Evolutionary conservation across 805 yeast genomes (phyloP).

Genomic region (Monosporozyma servazzii): DNA sequence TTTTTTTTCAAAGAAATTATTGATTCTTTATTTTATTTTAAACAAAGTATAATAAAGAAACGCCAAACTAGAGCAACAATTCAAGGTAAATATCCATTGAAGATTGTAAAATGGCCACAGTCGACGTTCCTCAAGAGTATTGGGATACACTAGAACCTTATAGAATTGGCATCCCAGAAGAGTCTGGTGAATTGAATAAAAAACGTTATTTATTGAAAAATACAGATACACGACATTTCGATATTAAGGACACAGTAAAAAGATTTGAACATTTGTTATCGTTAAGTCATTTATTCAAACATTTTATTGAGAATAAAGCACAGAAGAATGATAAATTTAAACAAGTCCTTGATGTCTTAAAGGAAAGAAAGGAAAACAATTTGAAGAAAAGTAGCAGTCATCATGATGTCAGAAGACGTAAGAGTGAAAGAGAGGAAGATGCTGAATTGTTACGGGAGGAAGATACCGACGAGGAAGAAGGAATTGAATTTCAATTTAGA

Average conservation of each 20-base stretch:
- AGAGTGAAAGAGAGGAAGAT: constrained; percentile 72
- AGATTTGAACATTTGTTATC: constrained; percentile 60
- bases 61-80: neutral
- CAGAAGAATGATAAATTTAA: constrained; percentile 49
- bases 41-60: neutral
- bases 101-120: neutral
- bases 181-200: constrained; percentile 17
- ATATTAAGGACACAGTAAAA: constrained; percentile 51
- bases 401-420: constrained; percentile 41
- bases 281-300: constrained; percentile 55
- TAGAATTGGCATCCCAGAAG: constrained; percentile 5
- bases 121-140: constrained; percentile 15
- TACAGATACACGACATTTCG: constrained; percentile 30
- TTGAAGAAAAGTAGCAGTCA: constrained; percentile 4
- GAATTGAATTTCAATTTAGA: constrained; percentile 43
- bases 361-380: constrained; percentile 14
- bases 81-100: neutral
- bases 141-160: constrained; percentile 8
- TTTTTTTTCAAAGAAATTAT: neutral
- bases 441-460: constrained; percentile 54
- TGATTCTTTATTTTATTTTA: neutral
- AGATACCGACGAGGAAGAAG: constrained; percentile 18
- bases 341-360: constrained; percentile 38
- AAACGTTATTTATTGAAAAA: constrained; percentile 21
- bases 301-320: constrained; percentile 59